phyloP scores from a whole-genome alignment of 306 rosid genomes.

The Clitoria ternatea region DNA sequence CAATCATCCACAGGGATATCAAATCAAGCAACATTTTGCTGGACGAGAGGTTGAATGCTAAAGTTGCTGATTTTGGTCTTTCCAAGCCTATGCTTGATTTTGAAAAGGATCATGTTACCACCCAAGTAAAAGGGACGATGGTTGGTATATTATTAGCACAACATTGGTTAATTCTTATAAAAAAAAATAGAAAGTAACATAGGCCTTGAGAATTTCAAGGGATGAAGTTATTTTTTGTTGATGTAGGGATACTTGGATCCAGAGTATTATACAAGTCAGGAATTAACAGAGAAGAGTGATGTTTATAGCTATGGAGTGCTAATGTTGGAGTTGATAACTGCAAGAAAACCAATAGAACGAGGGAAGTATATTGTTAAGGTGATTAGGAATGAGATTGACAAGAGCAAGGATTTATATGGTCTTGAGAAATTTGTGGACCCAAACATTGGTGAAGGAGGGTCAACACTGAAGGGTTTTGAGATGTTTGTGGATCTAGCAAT shows the following conservation, averaged over 20 bases:
- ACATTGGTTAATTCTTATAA: not conserved
- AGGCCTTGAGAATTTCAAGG: too few relatives aligned
- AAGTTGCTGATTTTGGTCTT: slow-evolving; percentile 66
- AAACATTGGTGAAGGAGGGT: slow-evolving; percentile 24
- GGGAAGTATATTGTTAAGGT: slow-evolving; percentile 52
- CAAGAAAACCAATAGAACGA: slow-evolving; percentile 44
- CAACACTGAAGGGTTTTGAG: slow-evolving; percentile 37
- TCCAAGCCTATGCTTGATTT: slow-evolving; percentile 48
- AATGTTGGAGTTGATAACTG: slow-evolving; percentile 54
- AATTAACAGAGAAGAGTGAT: slow-evolving; percentile 53
- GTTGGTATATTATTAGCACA: slow-evolving; percentile 32
- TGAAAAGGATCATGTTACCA: slow-evolving; percentile 40
- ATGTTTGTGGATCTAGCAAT: slow-evolving; percentile 47
- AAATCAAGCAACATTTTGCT: slow-evolving; percentile 58
- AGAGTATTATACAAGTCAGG: slow-evolving; percentile 26
- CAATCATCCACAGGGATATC: slow-evolving; percentile 64
- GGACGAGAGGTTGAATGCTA: slow-evolving; percentile 44
- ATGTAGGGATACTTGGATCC: slow-evolving; percentile 54
- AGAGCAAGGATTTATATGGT: slow-evolving; percentile 24
- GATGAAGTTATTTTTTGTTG: not conserved
- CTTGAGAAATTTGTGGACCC: slow-evolving; percentile 42
- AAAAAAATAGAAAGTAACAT: too few relatives aligned
- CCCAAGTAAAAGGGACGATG: slow-evolving; percentile 68
- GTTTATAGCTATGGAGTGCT: slow-evolving; percentile 62
- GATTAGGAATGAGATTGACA: slow-evolving; percentile 32